Evolutionary conservation across 2,329 filamentous ascomycete genomes (phyloP).

Genomic region (Moelleriella libera): DNA sequence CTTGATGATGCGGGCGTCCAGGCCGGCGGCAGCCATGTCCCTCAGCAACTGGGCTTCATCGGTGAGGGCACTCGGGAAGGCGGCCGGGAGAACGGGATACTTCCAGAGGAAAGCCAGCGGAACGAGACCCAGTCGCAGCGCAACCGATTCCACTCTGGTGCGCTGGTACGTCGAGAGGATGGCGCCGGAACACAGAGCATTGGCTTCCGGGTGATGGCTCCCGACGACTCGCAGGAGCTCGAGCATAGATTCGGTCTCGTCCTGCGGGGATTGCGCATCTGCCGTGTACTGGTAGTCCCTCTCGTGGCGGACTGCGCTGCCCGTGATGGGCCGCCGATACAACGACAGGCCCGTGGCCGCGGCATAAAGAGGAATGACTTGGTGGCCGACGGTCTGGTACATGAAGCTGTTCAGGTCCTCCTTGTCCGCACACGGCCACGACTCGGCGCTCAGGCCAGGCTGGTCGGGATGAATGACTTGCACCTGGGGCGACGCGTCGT

Average conservation of each 20-base stretch:
- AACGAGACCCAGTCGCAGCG: constrained; percentile 64
- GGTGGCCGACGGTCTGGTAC: constrained; percentile 96
- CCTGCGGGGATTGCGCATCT: constrained; percentile 20
- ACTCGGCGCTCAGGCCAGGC: neutral
- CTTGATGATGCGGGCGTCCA: constrained; percentile 89
- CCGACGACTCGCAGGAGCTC: constrained; percentile 58
- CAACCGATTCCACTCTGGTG: constrained; percentile 87
- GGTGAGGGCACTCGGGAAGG: constrained; percentile 15
- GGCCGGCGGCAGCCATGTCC: constrained; percentile 66
- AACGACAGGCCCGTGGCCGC: constrained; percentile 67
- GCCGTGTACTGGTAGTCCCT: constrained; percentile 47
- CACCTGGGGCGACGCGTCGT: neutral
- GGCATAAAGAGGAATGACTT: constrained; percentile 73
- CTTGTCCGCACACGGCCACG: neutral
- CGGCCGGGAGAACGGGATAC: constrained; percentile 56
- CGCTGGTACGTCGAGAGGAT: constrained; percentile 94
- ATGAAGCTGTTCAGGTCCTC: constrained; percentile 86
- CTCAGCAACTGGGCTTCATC: constrained; percentile 49
- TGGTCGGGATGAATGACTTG: constrained; percentile 8
- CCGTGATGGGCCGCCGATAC: constrained; percentile 65
- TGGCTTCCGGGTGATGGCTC: constrained; percentile 58
- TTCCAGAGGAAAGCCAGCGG: constrained; percentile 89
- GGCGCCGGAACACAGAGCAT: constrained; percentile 80
- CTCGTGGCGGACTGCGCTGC: constrained; percentile 53
- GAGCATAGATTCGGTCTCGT: constrained; percentile 83